A percentile compares a stretch with the other conserved stretches of the same genome.
Evolutionary conservation across 257 asterid species (phyloP).

Genomic region (Solanum clarkiae): DNA sequence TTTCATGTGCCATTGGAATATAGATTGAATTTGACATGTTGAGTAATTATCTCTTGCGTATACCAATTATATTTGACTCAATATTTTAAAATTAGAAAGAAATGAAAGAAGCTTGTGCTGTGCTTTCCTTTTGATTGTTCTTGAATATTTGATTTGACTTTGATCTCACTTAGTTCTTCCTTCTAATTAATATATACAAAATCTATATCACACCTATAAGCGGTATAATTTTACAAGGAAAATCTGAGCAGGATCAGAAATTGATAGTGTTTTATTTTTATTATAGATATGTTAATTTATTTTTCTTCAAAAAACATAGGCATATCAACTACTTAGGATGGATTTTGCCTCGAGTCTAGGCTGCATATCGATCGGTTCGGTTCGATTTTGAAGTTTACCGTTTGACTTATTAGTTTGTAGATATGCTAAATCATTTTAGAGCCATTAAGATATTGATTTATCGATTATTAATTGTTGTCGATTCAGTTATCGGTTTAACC

Average conservation of each 20-base stretch:
- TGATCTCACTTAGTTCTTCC: background rate
- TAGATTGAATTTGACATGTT: background rate
- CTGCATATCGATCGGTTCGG: no score
- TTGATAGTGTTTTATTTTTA: no score
- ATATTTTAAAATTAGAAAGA: background rate
- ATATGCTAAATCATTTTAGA: background rate
- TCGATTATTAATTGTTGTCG: no score
- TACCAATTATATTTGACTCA: background rate
- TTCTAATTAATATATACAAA: background rate
- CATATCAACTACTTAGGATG: background rate
- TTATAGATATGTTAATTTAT: background rate
- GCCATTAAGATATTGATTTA: no score
- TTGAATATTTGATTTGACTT: background rate
- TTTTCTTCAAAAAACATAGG: background rate
- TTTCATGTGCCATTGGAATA: background rate
- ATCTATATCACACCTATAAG: no score
- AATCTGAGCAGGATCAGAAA: no score
- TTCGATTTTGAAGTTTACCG: no score
- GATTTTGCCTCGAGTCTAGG: no score
- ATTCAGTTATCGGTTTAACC: no score
- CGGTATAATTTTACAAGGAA: no score
- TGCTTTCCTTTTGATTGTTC: background rate
- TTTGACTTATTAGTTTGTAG: no score
- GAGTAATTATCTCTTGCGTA: background rate
- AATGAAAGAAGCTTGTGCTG: background rate